Base-by-base conservation (phyloP, 352 stramenopile genomes). In the Phytophthora boehmeriae region DNA sequence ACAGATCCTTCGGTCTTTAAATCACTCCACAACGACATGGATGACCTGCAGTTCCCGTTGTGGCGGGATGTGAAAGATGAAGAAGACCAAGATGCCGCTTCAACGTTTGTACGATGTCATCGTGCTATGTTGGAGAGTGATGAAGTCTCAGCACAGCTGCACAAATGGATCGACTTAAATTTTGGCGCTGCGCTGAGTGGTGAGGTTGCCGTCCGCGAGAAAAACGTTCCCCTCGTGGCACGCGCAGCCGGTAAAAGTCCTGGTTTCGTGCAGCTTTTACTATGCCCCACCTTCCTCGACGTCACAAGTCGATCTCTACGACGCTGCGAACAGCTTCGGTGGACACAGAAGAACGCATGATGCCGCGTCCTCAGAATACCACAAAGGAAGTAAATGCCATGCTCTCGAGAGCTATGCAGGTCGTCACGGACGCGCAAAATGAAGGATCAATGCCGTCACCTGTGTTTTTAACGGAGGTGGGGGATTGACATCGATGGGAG, bases 91-190 rank as follows among this genome's bases (percentile, higher is more conserved):
- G 45, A 71, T 16, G 25, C 43, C 50, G 44, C 81, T 1, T 46
- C 68, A 6, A 76, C 83, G 1, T 99, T 98, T 60, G 77, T 98
- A 34, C 57, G 50, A 17, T 90, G 75, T n/a, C 96, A 99, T 73
- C 90, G 95, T 11, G 47, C 62, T 5, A 92, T 98, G 75, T 84
- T 99, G 8, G 96, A 99, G 64, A 95, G 87, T 43, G 72, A 92
- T 1, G 43, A 90, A 20, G 94, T 98, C 6, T 98, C 89, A 16
- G 35, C 35, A 3, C 50, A 86, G 10, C 66, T 99, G 5, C 96
- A 98, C 66, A 62, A 78, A 14, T 99, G 96, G 96, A 98, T 99
- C 59, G 94, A 99, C 61, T 70, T 99, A n/a, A 98, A 96, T 59
- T 99, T 99, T 66, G 96, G 96, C 3, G 78, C 85, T 22, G 78